Evolutionary conservation across 768 basidiomycete genomes (phyloP).

Genomic region (Holtermannia corniformis): DNA sequence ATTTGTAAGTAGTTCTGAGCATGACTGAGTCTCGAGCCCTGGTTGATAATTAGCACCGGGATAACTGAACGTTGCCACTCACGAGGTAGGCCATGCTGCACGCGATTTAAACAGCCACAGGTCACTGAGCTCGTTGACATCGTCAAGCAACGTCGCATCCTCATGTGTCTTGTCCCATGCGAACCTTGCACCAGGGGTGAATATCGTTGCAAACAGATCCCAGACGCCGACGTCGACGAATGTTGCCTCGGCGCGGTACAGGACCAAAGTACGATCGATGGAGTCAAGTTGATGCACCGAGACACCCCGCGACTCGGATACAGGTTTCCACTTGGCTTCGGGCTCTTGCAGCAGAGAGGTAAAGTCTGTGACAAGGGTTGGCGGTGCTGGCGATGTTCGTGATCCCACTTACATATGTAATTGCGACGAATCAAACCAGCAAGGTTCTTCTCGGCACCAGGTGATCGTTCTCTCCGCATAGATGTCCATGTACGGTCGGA

Average conservation of each 20-base stretch:
- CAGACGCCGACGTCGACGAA: slow-evolving; percentile 92
- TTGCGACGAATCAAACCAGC: slow-evolving; percentile 75
- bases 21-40: slow-evolving; percentile 86
- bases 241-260: slow-evolving; percentile 91
- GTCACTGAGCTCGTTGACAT: slow-evolving; percentile 67
- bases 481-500: not conserved
- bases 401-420: slow-evolving; percentile 61
- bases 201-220: slow-evolving; percentile 82
- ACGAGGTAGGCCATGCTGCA: slow-evolving; percentile 90
- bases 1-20: slow-evolving; percentile 93
- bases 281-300: slow-evolving; percentile 92
- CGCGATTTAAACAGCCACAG: slow-evolving; percentile 88
- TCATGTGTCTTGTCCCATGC: slow-evolving; percentile 89
- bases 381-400: not conserved
- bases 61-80: slow-evolving; percentile 38
- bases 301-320: slow-evolving; percentile 76
- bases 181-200: slow-evolving; percentile 69
- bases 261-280: slow-evolving; percentile 90
- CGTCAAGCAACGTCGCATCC: slow-evolving; percentile 73
- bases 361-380: slow-evolving; percentile 51
- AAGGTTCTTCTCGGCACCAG: slow-evolving; percentile 71
- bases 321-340: slow-evolving; percentile 85
- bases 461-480: slow-evolving; percentile 3
- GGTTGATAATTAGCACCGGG: not conserved
- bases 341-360: slow-evolving; percentile 94